Percentiles rank a stretch among this genome's conserved stretches.
phyloP scores from a whole-genome alignment of 176 grass and related monocot genomes.

The Carex littledalei region DNA sequence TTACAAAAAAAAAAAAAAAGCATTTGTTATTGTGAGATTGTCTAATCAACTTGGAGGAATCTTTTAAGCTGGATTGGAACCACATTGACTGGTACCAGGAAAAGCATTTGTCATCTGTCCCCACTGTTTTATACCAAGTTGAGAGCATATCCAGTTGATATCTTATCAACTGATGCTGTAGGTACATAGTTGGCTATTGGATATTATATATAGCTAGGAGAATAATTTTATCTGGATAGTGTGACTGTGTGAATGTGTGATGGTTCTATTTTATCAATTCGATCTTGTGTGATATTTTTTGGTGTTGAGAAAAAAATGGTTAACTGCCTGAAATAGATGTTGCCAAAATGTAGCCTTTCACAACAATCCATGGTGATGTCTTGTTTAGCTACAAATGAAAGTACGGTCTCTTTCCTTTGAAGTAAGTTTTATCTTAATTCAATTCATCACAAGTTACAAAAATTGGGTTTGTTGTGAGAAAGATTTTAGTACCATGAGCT shows the following conservation, averaged over 20 bases:
- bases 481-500: background rate
- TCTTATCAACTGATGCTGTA: conserved; percentile 22
- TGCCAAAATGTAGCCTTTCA: conserved; percentile 3
- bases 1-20: background rate
- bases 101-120: conserved; percentile 10
- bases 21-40: background rate
- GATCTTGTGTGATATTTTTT: background rate
- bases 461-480: background rate
- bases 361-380: background rate
- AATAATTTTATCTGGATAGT: background rate
- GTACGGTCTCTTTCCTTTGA: background rate
- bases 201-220: conserved; percentile 8
- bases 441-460: background rate
- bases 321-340: background rate
- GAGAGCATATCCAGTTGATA: conserved; percentile 22
- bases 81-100: conserved; percentile 24
- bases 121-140: conserved; percentile 14
- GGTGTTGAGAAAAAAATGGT: background rate
- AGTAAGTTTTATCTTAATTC: background rate
- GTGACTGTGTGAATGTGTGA: no score
- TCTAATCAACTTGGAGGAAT: conserved; percentile 21
- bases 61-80: background rate
- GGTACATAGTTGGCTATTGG: background rate
- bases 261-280: background rate
- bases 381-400: background rate